Base-by-base conservation (phyloP, 441 rosid genomes). In the Pelargonium myrrhifolium region DNA sequence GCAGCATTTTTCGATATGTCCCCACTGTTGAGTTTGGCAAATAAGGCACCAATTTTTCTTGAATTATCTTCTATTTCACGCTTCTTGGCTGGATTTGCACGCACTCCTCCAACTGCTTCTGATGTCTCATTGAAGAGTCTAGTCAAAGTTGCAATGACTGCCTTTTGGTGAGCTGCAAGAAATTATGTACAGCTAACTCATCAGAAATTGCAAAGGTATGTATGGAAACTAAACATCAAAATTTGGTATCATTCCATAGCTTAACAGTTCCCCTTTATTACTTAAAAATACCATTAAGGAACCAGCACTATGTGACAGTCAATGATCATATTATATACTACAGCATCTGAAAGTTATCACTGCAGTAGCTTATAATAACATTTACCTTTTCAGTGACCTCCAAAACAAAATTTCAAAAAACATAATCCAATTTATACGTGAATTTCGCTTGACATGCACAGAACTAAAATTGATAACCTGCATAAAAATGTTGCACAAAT, bases 31-130 rank as follows among this genome's bases (percentile, higher is more conserved):
- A 93, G 92, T 84, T 91, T 96, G 55, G 86, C 92, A 79, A 93
- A 93, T 81, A 93, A 82, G 77, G 93, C 93, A 43, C 98, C 99
- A 58, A 96, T 76, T 79, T 88, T 96, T 81, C 73, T 86, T 53
- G 99, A 93, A 80, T 89, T 93, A 68, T 96, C 99, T 74, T 93
- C 98, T 72, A 93, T 93, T 84, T 96, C 99, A 20, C 97, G 96
- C 79, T 86, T 93, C 80, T 82, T 89, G 15, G 86, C 86, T 10
- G 91, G 86, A 77, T 87, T 89, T 70, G 96, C 96, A 71, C 94
- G 96, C 21, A 92, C 53, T 21, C 97, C 98, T 71, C 99, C 99
- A 72, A 88, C 65, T 66, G 92, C 94, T 74, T 93, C 96, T 42
- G 97, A 86, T 65, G 99, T 93, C 92, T 96, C 98, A 2, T 83